These are phyloP conservation scores for Triticum timopheevii DNA, from an alignment of 176 grass and related monocot genomes.

Conservation along the genomic window DNA sequence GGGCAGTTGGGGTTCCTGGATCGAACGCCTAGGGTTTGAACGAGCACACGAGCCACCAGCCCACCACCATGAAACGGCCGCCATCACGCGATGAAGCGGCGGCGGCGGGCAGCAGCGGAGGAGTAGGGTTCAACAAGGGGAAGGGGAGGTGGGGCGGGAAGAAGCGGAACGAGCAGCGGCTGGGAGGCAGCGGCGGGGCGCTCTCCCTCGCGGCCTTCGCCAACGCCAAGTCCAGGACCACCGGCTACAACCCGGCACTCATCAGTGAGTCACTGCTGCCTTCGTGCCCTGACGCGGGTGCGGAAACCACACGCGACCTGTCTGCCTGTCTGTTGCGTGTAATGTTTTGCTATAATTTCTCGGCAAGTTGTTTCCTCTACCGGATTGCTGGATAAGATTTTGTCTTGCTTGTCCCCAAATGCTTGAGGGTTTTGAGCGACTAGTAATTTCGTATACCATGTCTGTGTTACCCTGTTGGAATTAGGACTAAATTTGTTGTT, in stretches of 20 bases:
- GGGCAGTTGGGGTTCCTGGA: background rate
- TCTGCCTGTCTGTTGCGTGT: background rate
- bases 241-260: constrained; percentile 72
- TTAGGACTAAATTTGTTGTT: too few species aligned
- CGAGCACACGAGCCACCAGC: background rate
- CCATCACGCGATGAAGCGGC: background rate
- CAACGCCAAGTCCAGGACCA: constrained; percentile 66
- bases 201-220: constrained; percentile 86
- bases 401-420: background rate
- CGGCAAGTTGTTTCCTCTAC: too few species aligned
- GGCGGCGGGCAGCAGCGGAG: background rate
- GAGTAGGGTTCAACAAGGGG: constrained; percentile 27
- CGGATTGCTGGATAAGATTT: too few species aligned
- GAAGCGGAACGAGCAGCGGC: constrained; percentile 63
- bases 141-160: constrained; percentile 47
- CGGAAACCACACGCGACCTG: background rate
- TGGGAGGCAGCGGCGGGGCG: constrained; percentile 69
- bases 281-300: background rate
- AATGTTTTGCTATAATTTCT: background rate
- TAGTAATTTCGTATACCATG: too few species aligned
- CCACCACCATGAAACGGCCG: constrained; percentile 36
- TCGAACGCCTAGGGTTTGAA: constrained; percentile 32
- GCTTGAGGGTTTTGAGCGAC: background rate
- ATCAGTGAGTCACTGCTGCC: constrained; percentile 53
- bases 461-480: too few species aligned